Base-by-base conservation (phyloP, 2,329 filamentous ascomycete genomes). In the Aspergillus sp. region DNA sequence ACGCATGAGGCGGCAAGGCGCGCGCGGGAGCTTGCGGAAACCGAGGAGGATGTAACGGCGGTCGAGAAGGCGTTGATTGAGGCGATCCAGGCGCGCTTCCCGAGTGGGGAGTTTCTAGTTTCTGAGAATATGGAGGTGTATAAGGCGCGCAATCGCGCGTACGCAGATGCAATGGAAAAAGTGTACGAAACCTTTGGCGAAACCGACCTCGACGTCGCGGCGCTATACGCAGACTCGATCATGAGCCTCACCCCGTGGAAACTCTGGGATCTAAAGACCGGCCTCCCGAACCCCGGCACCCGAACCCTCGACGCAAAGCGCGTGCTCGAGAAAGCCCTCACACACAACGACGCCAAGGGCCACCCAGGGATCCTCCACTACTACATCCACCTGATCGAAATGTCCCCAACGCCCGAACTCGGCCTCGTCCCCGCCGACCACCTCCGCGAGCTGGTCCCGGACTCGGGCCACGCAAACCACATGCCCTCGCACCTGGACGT, bases 401-500 rank as follows among this genome's bases (percentile, higher is more conserved):
- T 92, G 90, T 92, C 89, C 0, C 77, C 80, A 0, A 82, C 79
- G 0, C 90, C 90, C 0, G 90, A 91, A 71, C 71, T 76, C 1
- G 90, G 87, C 1, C 73, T 91, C 17, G 77, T 83, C 0, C 80
- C 84, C 0, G 89, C 89, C 4, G 84, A 92, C 68, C 77, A 70
- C 23, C 81, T 92, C 17, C 86, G 89, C 23, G 82, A 80, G 13
- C 81, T 92, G 1, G 84, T 89, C 0, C 89, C 89, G 0, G 89
- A 92, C 71, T 82, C 86, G 0, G 90, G 89, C 0, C 90, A 93
- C 73, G 77, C 91, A 0, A 81, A 87, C 46, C 90, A 92, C 70
- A 93, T 94, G 91, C 90, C 91, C 0, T 87, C 87, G 0, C 91
- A 94, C 73, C 80, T 93, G 38, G 90, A 93, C 71, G 84, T 91